Evolutionary conservation across 1,284 basidiomycete genomes (phyloP).

Genomic region (Irpex sp.): DNA sequence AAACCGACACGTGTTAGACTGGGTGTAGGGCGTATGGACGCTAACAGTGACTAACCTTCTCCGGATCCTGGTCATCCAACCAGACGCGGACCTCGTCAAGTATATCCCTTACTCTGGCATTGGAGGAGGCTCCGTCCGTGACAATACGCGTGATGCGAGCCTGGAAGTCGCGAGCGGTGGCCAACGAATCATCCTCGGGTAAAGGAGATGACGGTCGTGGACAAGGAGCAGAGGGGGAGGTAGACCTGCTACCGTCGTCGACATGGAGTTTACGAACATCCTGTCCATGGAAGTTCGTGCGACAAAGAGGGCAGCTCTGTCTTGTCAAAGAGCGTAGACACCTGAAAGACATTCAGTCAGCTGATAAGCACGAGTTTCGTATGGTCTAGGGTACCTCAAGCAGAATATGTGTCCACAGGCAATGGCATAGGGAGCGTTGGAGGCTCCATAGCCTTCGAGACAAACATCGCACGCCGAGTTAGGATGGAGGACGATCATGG

Average conservation of each 20-base stretch:
- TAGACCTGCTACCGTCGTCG: conserved; percentile 21
- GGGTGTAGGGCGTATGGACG: neutral
- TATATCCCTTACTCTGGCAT: conserved; percentile 31
- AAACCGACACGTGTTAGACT: neutral
- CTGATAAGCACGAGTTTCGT: conserved; percentile 4
- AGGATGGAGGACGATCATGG: conserved; percentile 42
- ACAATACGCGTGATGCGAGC: conserved; percentile 34
- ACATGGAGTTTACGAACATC: conserved; percentile 25
- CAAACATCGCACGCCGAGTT: conserved; percentile 47
- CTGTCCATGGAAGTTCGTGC: conserved; percentile 16
- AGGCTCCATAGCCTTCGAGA: conserved; percentile 38
- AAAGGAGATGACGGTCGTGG: conserved; percentile 13
- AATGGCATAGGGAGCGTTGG: conserved; percentile 37
- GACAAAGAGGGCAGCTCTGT: conserved; percentile 27
- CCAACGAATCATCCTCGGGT: conserved; percentile 18
- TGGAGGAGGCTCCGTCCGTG: conserved; percentile 30
- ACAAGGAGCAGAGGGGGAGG: conserved; percentile 11
- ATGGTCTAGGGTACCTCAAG: conserved; percentile 19
- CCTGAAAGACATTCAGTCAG: conserved; percentile 13
- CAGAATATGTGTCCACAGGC: conserved; percentile 45
- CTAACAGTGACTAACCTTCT: conserved; percentile 28
- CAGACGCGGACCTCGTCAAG: conserved; percentile 34
- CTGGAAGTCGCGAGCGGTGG: conserved; percentile 28
- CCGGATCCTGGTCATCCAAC: conserved; percentile 31
- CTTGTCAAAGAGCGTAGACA: conserved; percentile 23